phyloP scores from a whole-genome alignment of 75 land plant genomes.

The Sequoia sempervirens region DNA sequence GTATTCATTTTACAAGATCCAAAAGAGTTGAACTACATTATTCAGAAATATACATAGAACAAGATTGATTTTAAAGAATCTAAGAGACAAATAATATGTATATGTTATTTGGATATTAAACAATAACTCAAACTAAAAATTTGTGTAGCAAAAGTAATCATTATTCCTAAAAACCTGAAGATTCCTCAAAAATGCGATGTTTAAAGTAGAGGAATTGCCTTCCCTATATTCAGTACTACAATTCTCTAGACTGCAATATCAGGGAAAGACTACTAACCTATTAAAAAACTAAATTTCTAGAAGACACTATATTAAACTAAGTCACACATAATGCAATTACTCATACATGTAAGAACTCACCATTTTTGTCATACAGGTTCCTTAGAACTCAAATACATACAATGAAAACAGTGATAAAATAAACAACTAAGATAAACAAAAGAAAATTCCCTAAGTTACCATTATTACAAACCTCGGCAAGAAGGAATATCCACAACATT shows the following conservation, averaged over 20 bases:
- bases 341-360: neutral
- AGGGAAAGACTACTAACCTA: neutral
- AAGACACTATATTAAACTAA: neutral
- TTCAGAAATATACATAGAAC: neutral
- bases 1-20: neutral
- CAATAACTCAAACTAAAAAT: neutral
- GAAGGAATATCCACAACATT: constrained; percentile 82
- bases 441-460: neutral
- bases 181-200: neutral
- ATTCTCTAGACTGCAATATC: neutral
- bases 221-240: neutral
- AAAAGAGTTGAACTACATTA: neutral
- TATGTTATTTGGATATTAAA: neutral
- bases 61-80: neutral
- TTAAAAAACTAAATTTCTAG: neutral
- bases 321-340: neutral
- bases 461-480: constrained; percentile 61
- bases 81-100: neutral
- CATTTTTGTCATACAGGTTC: neutral
- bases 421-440: neutral
- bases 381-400: neutral
- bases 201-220: neutral
- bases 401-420: neutral
- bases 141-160: neutral
- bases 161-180: neutral